Evolutionary conservation across 257 asterid genomes (phyloP).

Genomic region (Solanum gandarillasii): DNA sequence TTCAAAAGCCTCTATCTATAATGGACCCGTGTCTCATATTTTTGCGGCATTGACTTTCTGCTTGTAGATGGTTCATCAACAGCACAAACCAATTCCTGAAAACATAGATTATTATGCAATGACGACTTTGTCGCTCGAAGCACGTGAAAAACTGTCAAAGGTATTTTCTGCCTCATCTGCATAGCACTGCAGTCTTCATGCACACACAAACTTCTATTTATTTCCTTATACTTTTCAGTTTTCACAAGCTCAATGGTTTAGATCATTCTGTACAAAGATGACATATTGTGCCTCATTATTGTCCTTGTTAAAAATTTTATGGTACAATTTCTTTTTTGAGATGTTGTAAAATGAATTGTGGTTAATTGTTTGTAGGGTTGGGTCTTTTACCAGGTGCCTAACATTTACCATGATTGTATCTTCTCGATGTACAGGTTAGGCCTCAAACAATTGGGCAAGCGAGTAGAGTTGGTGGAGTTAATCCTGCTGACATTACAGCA

Average conservation of each 20-base stretch:
- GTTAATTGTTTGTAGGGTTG: not conserved
- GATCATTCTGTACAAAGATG: not conserved
- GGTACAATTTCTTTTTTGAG: not conserved
- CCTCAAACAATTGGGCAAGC: slow-evolving; percentile 98
- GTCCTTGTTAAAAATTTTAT: not conserved
- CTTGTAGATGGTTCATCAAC: slow-evolving; percentile 75
- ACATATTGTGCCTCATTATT: not conserved
- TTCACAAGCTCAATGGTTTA: not conserved
- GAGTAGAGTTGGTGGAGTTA: slow-evolving; percentile 94
- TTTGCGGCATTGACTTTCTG: slow-evolving; percentile 1
- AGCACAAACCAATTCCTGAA: slow-evolving; percentile 68
- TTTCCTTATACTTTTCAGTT: not conserved
- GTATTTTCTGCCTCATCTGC: slow-evolving; percentile 20
- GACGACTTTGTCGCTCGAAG: slow-evolving; percentile 75
- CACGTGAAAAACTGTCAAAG: slow-evolving; percentile 94
- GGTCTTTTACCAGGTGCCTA: not conserved
- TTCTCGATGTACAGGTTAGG: slow-evolving; percentile 45
- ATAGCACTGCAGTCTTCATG: not conserved
- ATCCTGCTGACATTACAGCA: slow-evolving; percentile 95
- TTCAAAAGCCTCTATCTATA: not conserved
- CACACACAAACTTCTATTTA: not conserved
- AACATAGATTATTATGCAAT: slow-evolving; percentile 72
- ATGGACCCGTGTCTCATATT: not conserved
- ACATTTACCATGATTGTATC: not conserved
- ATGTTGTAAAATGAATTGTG: not conserved